A percentile compares a stretch with the other conserved stretches of the same genome.
Conservation (phyloP, 441 rosid genomes). For the Dalechampia spathulata region DNA sequence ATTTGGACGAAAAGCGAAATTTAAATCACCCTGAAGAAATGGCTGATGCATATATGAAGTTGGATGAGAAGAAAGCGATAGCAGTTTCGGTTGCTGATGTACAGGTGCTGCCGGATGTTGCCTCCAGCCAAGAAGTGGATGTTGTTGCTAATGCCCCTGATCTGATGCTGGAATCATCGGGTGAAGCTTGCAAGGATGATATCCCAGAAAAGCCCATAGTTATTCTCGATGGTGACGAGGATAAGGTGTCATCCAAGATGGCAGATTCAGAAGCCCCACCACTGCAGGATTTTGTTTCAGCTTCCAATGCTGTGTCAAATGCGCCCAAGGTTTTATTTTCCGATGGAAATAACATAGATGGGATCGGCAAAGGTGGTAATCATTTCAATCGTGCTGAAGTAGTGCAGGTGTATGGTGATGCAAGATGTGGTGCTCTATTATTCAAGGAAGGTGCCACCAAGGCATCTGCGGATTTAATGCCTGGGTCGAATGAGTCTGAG, state of each 20-base stretch:
- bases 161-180: constrained; percentile 11
- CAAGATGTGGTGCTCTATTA: constrained; percentile 32
- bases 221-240: constrained; percentile 22
- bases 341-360: constrained; percentile 22
- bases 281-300: constrained; percentile 7
- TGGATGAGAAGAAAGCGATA: constrained; percentile 27
- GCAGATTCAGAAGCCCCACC: constrained; percentile 21
- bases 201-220: constrained; percentile 20
- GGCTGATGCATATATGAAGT: constrained; percentile 13
- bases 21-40: constrained; percentile 23
- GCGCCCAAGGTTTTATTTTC: too few species aligned
- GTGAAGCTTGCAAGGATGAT: constrained; percentile 15
- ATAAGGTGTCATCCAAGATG: constrained; percentile 16
- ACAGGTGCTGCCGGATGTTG: constrained; percentile 20
- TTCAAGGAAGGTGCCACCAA: constrained; percentile 39
- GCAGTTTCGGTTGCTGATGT: constrained; percentile 15
- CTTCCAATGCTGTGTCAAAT: constrained; percentile 13
- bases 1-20: constrained; percentile 20
- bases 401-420: constrained; percentile 26
- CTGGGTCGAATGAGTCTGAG: constrained; percentile 61
- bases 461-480: constrained; percentile 41
- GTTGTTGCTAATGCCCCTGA: too few species aligned
- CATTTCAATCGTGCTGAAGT: constrained; percentile 10
- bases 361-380: constrained; percentile 19
- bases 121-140: constrained; percentile 10